phyloP scores from a whole-genome alignment of 2,329 filamentous ascomycete genomes.

The Plenodomus tracheiphilus region DNA sequence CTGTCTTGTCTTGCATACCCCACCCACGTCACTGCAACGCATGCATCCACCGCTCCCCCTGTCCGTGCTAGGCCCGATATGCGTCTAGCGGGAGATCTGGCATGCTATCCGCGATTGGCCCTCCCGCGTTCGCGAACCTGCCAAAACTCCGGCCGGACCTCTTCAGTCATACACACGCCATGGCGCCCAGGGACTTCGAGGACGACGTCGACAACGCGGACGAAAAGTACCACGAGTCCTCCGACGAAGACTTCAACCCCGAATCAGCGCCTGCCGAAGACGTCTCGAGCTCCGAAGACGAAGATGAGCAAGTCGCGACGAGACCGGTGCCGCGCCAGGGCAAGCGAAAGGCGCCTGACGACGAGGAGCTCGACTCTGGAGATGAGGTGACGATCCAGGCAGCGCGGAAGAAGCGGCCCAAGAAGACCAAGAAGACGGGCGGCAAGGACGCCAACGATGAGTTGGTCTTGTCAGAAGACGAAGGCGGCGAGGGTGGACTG shows the following conservation, averaged over 20 bases:
- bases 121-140: not conserved
- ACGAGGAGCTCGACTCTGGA: conserved; percentile 57
- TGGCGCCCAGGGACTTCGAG: conserved; percentile 34
- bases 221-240: conserved; percentile 64
- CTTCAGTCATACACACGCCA: conserved; percentile 14
- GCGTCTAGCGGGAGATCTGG: conserved; percentile 21
- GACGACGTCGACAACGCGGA: conserved; percentile 34
- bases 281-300: conserved; percentile 56
- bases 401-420: conserved; percentile 56
- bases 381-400: conserved; percentile 70
- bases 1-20: conserved; percentile 13
- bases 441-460: conserved; percentile 25
- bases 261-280: conserved; percentile 57
- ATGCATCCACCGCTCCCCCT: conserved; percentile 4
- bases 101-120: conserved; percentile 7
- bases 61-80: conserved; percentile 13
- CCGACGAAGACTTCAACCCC: conserved; percentile 75
- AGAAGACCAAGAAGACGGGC: conserved; percentile 40
- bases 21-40: conserved; percentile 27
- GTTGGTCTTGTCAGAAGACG: conserved; percentile 39
- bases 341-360: conserved; percentile 39
- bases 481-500: conserved; percentile 61
- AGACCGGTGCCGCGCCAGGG: conserved; percentile 25
- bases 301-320: conserved; percentile 29
- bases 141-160: conserved; percentile 1